Conservation (phyloP, 495 filamentous ascomycete genomes). For the Neurospora sp. region DNA sequence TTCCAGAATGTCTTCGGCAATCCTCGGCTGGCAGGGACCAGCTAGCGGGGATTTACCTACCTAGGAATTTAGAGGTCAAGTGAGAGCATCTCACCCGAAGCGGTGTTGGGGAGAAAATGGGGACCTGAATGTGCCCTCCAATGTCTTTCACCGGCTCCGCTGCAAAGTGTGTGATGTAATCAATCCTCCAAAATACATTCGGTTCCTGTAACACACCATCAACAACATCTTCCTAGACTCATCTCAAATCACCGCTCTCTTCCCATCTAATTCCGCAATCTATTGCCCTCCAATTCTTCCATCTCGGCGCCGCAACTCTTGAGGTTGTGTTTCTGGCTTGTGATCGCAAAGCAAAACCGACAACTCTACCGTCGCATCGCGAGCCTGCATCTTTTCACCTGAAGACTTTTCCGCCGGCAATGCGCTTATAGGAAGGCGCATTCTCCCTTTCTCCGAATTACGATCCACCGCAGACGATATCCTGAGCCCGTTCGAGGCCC, state of each 20-base stretch:
- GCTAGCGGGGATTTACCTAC: not conserved
- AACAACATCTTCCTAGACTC: not conserved
- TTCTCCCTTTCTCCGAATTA: not conserved
- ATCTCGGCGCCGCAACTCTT: not conserved
- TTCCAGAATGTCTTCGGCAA: conserved; percentile 19
- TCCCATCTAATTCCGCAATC: not conserved
- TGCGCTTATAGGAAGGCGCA: not conserved
- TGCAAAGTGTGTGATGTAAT: not conserved
- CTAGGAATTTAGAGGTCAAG: not conserved
- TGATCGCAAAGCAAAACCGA: not conserved
- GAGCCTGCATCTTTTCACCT: not conserved
- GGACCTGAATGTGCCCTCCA: not conserved
- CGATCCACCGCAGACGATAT: not conserved
- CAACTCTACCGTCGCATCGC: not conserved
- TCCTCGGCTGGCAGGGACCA: conserved; percentile 22
- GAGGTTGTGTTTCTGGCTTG: not conserved
- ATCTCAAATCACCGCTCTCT: not conserved
- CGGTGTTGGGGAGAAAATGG: not conserved
- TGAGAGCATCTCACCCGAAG: not conserved
- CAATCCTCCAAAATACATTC: not conserved
- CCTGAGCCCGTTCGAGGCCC: not conserved
- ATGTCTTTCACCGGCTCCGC: not conserved
- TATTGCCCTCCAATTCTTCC: not conserved
- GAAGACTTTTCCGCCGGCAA: not conserved
- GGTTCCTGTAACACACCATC: not conserved